phyloP scores from a whole-genome alignment of 139 green algal genomes.

The Microglena sp. region DNA sequence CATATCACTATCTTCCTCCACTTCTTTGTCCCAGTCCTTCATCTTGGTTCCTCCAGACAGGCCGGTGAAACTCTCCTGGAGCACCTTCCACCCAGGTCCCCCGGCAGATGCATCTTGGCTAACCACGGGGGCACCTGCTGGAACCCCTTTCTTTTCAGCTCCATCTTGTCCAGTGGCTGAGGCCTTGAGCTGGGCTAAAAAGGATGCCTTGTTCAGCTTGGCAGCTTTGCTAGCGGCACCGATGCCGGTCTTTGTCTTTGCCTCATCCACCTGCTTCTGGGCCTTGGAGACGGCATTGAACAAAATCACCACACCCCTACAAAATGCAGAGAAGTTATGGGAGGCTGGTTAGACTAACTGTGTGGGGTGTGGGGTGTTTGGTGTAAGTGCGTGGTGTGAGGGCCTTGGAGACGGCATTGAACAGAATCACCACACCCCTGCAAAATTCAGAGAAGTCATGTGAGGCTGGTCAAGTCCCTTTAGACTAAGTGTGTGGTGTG shows the following conservation, averaged over 20 bases:
- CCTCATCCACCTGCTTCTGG: slow-evolving; percentile 29
- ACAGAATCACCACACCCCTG: too few species aligned
- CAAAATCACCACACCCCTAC: slow-evolving; percentile 71
- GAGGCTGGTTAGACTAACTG: neutral
- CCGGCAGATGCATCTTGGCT: slow-evolving; percentile 4
- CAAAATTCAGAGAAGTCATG: too few species aligned
- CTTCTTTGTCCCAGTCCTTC: slow-evolving; percentile 76
- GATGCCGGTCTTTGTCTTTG: neutral
- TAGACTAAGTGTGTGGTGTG: too few species aligned
- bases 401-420: too few species aligned
- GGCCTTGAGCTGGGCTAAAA: slow-evolving; percentile 59
- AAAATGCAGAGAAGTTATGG: too few species aligned
- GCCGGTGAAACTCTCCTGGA: slow-evolving; percentile 55
- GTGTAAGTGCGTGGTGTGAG: too few species aligned
- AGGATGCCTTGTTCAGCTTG: slow-evolving; percentile 48
- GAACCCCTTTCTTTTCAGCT: slow-evolving; percentile 8
- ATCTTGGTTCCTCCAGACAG: slow-evolving; percentile 50
- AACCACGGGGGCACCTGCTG: neutral
- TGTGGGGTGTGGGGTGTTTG: too few species aligned
- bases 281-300: slow-evolving; percentile 83
- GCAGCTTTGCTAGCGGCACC: slow-evolving; percentile 24
- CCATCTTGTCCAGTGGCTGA: neutral
- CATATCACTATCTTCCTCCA: too few species aligned
- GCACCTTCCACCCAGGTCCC: slow-evolving; percentile 54
- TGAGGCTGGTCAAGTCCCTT: too few species aligned